A percentile compares a stretch with the other conserved stretches of the same genome.
phyloP scores from a whole-genome alignment of 768 basidiomycete species.

The Pisolithus orientalis region DNA sequence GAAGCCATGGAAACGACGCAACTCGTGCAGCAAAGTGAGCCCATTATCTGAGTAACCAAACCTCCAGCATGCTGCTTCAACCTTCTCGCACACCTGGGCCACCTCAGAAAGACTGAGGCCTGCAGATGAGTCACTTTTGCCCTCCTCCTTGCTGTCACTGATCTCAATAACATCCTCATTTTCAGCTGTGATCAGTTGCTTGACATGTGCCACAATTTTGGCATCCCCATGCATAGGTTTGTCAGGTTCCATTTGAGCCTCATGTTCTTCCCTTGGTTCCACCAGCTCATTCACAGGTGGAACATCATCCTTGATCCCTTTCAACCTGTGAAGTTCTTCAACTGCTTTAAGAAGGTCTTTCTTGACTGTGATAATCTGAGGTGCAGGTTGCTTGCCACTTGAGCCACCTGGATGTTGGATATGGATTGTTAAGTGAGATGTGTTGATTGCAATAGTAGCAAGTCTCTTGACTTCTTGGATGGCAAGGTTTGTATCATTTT shows the following conservation, averaged over 20 bases:
- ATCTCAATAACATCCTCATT: not conserved
- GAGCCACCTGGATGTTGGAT: no score
- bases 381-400: no score
- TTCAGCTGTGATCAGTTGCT: not conserved
- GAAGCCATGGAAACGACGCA: not conserved
- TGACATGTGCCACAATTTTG: not conserved
- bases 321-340: not conserved
- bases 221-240: not conserved
- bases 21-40: not conserved
- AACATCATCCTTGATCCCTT: not conserved
- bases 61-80: not conserved
- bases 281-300: not conserved
- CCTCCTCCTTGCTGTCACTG: not conserved
- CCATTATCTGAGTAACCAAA: not conserved
- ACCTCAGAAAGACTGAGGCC: not conserved
- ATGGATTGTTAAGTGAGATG: no score
- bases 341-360: no score
- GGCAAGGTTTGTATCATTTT: no score
- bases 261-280: not conserved
- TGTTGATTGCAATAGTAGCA: no score
- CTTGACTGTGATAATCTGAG: no score
- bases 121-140: not conserved
- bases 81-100: not conserved
- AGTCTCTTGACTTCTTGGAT: no score
- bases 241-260: not conserved